Percentiles rank a stretch among this genome's conserved stretches.
Conservation (phyloP, 2,329 filamentous ascomycete species). For the Gaeumannomyces sp. region DNA sequence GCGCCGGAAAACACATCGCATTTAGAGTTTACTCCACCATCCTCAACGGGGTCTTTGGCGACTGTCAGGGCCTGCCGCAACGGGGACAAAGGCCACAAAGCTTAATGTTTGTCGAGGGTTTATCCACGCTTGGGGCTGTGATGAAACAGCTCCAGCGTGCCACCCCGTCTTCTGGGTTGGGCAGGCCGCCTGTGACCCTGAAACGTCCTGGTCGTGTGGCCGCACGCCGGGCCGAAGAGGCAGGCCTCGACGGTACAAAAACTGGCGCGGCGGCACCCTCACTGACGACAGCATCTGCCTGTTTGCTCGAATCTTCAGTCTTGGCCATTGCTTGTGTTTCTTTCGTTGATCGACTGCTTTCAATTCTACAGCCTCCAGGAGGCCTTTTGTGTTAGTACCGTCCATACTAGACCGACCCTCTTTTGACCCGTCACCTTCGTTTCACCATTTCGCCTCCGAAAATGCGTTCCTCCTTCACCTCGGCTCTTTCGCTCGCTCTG, state of each 20-base stretch:
- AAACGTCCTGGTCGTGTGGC: not conserved
- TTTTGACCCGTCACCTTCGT: no score
- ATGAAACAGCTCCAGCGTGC: not conserved
- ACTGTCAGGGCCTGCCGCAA: no score
- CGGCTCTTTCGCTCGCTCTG: slow-evolving; percentile 5
- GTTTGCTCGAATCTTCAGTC: not conserved
- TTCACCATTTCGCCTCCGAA: not conserved
- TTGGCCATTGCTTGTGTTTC: not conserved
- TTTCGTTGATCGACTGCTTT: slow-evolving; percentile 10
- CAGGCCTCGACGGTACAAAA: not conserved
- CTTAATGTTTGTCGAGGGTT: not conserved
- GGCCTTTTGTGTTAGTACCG: not conserved
- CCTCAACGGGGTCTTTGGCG: not conserved
- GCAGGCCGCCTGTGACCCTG: not conserved
- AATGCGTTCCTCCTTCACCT: slow-evolving; percentile 5
- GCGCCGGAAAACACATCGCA: not conserved
- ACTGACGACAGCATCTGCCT: not conserved
- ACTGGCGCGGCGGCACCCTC: no score
- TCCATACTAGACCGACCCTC: not conserved
- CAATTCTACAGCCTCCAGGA: slow-evolving; percentile 2
- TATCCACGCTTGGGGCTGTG: not conserved
- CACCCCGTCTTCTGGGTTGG: not conserved
- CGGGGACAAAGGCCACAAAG: not conserved
- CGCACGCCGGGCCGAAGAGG: no score
- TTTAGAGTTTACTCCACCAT: not conserved